phyloP scores from a whole-genome alignment of 2,329 filamentous ascomycete genomes.

The Cytospora piceicola region DNA sequence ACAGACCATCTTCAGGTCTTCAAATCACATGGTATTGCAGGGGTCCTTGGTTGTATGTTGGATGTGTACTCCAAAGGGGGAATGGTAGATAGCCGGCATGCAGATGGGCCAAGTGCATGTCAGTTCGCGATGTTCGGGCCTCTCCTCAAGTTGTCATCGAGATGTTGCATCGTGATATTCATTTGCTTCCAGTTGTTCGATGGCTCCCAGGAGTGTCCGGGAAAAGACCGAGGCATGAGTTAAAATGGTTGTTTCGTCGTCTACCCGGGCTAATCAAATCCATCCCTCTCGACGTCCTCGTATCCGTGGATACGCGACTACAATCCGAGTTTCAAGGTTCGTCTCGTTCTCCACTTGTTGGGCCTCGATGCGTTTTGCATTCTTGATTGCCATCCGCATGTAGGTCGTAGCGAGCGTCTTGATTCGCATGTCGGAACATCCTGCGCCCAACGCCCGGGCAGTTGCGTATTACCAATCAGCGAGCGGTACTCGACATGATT shows the following conservation, averaged over 20 bases:
- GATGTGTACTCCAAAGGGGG: no score
- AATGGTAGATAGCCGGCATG: no score
- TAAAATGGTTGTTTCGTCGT: neutral
- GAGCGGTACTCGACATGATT: constrained; percentile 9
- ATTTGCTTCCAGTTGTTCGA: no score
- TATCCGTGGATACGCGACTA: neutral
- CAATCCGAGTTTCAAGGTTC: constrained; percentile 1
- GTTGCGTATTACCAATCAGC: constrained; percentile 12
- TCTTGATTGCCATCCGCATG: constrained; percentile 3
- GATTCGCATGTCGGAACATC: constrained; percentile 10
- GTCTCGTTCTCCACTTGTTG: neutral
- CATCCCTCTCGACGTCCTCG: constrained; percentile 11
- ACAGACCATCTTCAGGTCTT: no score
- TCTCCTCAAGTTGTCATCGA: no score
- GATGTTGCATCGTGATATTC: no score
- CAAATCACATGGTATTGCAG: no score
- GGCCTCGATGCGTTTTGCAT: constrained; percentile 1
- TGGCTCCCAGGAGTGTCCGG: no score
- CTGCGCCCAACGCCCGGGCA: constrained; percentile 9
- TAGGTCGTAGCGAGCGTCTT: constrained; percentile 13
- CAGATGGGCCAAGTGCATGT: no score
- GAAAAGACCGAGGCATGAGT: no score
- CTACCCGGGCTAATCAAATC: constrained; percentile 16
- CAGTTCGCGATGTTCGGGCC: no score
- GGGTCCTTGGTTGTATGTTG: no score